A percentile compares a stretch with the other conserved stretches of the same genome.
phyloP scores from a whole-genome alignment of 1,284 basidiomycete species.

The Psilocybe mexicana region DNA sequence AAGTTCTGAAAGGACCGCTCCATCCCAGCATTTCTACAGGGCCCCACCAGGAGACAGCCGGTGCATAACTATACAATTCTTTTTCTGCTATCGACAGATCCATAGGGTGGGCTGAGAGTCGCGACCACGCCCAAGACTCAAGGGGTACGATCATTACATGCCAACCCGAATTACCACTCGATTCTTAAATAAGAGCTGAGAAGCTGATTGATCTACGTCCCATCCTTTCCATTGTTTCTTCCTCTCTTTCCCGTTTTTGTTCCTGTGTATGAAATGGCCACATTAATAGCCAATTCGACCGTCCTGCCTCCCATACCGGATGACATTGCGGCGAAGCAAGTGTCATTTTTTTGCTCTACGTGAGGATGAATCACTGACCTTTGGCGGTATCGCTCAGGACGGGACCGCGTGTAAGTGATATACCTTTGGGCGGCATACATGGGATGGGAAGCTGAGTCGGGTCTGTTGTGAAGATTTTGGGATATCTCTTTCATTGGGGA shows the following conservation, averaged over 20 bases:
- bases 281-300: neutral
- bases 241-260: neutral
- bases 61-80: no score
- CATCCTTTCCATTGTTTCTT: neutral
- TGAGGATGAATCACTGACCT: neutral
- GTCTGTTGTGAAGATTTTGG: neutral
- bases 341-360: neutral
- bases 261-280: neutral
- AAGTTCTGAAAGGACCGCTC: no score
- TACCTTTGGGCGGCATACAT: neutral
- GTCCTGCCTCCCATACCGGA: neutral
- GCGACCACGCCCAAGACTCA: no score
- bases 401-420: constrained; percentile 8
- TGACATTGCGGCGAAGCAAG: neutral
- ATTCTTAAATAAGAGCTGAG: no score
- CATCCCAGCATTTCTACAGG: no score
- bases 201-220: no score
- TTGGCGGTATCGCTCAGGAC: neutral
- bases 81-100: no score
- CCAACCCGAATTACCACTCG: no score
- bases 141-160: no score
- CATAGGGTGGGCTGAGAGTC: no score
- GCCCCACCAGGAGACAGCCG: no score
- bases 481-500: constrained; percentile 10
- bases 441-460: no score